A percentile compares a stretch with the other conserved stretches of the same genome.
Conservation (phyloP, 768 basidiomycete species). For the Leccinum aurantiacum region DNA sequence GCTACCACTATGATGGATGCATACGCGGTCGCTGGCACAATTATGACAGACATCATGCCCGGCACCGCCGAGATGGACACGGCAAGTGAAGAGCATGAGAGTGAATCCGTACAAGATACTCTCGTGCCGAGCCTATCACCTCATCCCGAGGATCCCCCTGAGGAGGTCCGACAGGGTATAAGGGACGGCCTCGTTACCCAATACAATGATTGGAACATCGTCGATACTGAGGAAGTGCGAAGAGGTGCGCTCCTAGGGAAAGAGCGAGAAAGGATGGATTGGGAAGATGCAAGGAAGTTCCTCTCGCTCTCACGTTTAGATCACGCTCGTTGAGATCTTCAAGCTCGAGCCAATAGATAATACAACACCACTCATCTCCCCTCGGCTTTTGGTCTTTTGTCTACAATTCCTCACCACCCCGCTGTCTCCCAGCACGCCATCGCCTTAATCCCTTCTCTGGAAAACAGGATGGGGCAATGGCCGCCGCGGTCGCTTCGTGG, state of each 20-base stretch:
- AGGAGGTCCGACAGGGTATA: slow-evolving; percentile 45
- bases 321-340: slow-evolving; percentile 7
- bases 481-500: slow-evolving; percentile 24
- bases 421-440: background rate
- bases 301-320: slow-evolving; percentile 16
- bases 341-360: slow-evolving; percentile 8
- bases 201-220: slow-evolving; percentile 72
- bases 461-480: slow-evolving; percentile 34
- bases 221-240: slow-evolving; percentile 71
- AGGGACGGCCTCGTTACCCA: slow-evolving; percentile 47
- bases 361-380: slow-evolving; percentile 7
- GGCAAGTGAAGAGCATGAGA: slow-evolving; percentile 7
- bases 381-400: background rate
- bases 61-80: slow-evolving; percentile 7
- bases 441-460: slow-evolving; percentile 19
- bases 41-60: slow-evolving; percentile 57
- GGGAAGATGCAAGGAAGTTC: slow-evolving; percentile 53
- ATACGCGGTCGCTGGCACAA: slow-evolving; percentile 70
- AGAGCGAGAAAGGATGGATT: slow-evolving; percentile 75
- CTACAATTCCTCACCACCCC: background rate
- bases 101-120: background rate
- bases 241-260: slow-evolving; percentile 59
- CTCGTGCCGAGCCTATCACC: slow-evolving; percentile 39
- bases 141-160: slow-evolving; percentile 46
- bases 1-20: slow-evolving; percentile 94